A percentile compares a stretch with the other conserved stretches of the same genome.
Evolutionary conservation across 2,329 filamentous ascomycete genomes (phyloP).

Genomic region (Fusarium penzigii): DNA sequence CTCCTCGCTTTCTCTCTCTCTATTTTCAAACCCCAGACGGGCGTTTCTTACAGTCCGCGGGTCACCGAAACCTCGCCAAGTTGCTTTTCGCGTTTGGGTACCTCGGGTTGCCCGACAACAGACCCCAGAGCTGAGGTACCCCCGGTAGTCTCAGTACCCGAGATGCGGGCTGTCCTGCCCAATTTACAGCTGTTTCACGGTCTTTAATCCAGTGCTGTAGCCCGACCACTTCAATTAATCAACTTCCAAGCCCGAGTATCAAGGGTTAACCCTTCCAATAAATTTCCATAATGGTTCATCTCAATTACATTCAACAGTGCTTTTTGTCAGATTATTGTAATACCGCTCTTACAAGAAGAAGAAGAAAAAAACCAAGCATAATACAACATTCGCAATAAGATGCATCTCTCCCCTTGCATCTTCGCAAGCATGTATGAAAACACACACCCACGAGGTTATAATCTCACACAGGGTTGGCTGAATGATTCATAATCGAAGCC

Average conservation of each 20-base stretch:
- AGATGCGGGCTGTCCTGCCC: conserved; percentile 1
- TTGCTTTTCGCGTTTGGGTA: conserved; percentile 19
- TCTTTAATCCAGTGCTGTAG: neutral
- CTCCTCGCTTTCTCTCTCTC: no score
- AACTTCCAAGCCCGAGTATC: neutral
- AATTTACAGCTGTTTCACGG: neutral
- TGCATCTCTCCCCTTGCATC: neutral
- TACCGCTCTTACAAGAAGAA: neutral
- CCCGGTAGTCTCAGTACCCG: conserved; percentile 14
- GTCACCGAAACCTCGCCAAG: conserved; percentile 4
- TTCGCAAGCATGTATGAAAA: conserved; percentile 10
- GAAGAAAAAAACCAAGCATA: no score
- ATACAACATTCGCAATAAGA: neutral
- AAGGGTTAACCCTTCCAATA: neutral
- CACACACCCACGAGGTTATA: conserved; percentile 9
- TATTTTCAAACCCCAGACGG: neutral
- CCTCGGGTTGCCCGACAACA: conserved; percentile 11
- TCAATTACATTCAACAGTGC: neutral
- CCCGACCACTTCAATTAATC: neutral
- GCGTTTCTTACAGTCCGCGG: neutral
- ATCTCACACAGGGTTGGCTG: conserved; percentile 22
- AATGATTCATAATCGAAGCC: conserved; percentile 26
- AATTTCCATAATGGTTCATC: neutral
- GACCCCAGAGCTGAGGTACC: conserved; percentile 12
- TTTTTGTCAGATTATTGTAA: neutral